Conservation (phyloP, 257 asterid species). For the Nicotiana tomentosiformis region DNA sequence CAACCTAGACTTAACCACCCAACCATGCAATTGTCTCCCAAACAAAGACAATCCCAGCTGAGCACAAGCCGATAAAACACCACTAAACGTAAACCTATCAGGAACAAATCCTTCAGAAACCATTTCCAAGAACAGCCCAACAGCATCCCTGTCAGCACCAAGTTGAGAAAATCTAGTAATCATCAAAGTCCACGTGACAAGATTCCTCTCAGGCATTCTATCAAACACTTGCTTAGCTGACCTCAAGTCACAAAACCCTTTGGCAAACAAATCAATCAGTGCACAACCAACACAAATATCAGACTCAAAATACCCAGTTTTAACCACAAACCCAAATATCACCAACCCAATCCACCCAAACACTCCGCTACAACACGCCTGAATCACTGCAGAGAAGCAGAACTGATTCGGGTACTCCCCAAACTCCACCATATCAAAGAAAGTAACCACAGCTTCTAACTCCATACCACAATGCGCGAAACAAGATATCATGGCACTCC, state of each 20-base stretch:
- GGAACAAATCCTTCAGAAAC: constrained; percentile 45
- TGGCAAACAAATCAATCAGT: constrained; percentile 59
- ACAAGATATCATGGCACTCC: constrained; percentile 93
- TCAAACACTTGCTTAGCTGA: constrained; percentile 66
- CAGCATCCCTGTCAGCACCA: constrained; percentile 41
- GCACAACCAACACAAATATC: constrained; percentile 91
- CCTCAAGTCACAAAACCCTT: constrained; percentile 64
- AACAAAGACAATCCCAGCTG: constrained; percentile 45
- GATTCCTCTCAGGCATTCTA: constrained; percentile 61
- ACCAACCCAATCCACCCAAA: constrained; percentile 50
- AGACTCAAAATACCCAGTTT: constrained; percentile 66
- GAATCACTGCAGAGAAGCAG: constrained; percentile 65
- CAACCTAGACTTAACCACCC: constrained; percentile 54
- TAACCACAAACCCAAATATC: constrained; percentile 59
- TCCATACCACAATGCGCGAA: constrained; percentile 47
- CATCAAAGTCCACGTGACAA: constrained; percentile 85
- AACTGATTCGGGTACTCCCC: constrained; percentile 76
- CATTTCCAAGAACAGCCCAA: constrained; percentile 58
- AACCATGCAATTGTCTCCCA: constrained; percentile 64
- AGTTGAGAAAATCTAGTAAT: constrained; percentile 68
- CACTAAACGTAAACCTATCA: constrained; percentile 71
- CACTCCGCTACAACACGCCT: constrained; percentile 55
- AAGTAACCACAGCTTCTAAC: constrained; percentile 42
- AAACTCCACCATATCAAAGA: constrained; percentile 55
- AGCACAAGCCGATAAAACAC: constrained; percentile 77